Percentiles rank a stretch among this genome's conserved stretches.
phyloP scores from a whole-genome alignment of 306 rosid species.

The Lathyrus tuberosus region DNA sequence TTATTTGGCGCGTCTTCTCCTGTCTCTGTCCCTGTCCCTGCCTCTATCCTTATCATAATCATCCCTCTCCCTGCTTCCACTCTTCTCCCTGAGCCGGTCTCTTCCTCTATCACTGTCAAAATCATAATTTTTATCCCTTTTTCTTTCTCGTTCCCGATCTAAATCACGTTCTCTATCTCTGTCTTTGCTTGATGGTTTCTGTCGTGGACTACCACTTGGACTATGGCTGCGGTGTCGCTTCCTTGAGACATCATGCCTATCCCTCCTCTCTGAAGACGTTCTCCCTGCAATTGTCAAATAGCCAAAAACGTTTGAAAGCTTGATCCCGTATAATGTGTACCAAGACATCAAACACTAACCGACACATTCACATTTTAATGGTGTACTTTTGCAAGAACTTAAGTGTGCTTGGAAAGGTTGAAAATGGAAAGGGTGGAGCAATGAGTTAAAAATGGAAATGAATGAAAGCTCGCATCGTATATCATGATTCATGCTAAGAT shows the following conservation, averaged over 20 bases:
- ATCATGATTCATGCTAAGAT: constrained; percentile 13
- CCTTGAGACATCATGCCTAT: constrained; percentile 67
- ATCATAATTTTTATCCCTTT: constrained; percentile 64
- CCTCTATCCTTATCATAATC: constrained; percentile 78
- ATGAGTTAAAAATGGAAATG: background rate
- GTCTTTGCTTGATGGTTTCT: constrained; percentile 62
- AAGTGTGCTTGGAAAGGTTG: background rate
- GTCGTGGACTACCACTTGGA: constrained; percentile 73
- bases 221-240: constrained; percentile 79
- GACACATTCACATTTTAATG: constrained; percentile 12
- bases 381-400: background rate
- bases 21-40: constrained; percentile 73
- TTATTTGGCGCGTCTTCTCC: constrained; percentile 71
- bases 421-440: constrained; percentile 3
- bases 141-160: constrained; percentile 70
- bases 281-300: constrained; percentile 51
- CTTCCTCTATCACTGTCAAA: constrained; percentile 62
- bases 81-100: constrained; percentile 68
- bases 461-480: constrained; percentile 20
- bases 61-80: constrained; percentile 94
- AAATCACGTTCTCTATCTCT: constrained; percentile 72
- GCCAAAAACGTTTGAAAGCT: constrained; percentile 18
- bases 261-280: constrained; percentile 71
- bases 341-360: constrained; percentile 21
- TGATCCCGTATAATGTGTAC: constrained; percentile 9